Evolutionary conservation across 441 rosid genomes (phyloP), one percentile per base, ranked within the genome.

Genomic region (Geranium incanum): DNA sequence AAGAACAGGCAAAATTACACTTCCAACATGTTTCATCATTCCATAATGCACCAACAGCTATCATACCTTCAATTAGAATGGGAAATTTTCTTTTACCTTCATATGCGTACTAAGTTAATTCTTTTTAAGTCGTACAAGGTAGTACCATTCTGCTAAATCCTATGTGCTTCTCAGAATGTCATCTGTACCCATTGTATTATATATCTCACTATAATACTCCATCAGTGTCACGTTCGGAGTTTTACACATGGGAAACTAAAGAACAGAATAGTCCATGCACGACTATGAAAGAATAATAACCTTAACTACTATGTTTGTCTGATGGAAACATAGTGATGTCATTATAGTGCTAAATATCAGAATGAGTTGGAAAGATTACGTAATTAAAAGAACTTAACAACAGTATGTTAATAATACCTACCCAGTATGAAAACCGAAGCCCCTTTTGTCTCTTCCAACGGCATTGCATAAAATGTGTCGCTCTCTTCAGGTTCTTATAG

Each of bases 371-470:
- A 8, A 9, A 62, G 33, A 23, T 23, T 50, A 16, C 59, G 15
- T 28, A 4, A 55, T 63, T 23, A 63, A 8, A 8, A 9, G 37
- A 59, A 59, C 6, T 62, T 63, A 28, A 63, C 15, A 36, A n/a
- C 16, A 63, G 21, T 33, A 68, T 38, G 50, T 43, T 5, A 72
- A 21, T 45, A 71, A 23, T 23, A 23, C 33, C 50, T 38, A 95
- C 99, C 99, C 89, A 86, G 88, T 89, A 90, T 76, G 92, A 95
- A 85, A 87, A 86, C 81, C 96, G 80, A 65, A 95, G 99, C 73
- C 86, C 98, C 77, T 68, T 89, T 80, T 77, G 88, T 75, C 97
- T 91, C 74, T 97, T 92, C 99, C 99, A 95, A 78, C 93, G 82
- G 74, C 90, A 85, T 79, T 95, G 99, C 12, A 96, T 73, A 45